Base-by-base conservation (phyloP, 2,329 filamentous ascomycete species). In the Arthroderma sp. region DNA sequence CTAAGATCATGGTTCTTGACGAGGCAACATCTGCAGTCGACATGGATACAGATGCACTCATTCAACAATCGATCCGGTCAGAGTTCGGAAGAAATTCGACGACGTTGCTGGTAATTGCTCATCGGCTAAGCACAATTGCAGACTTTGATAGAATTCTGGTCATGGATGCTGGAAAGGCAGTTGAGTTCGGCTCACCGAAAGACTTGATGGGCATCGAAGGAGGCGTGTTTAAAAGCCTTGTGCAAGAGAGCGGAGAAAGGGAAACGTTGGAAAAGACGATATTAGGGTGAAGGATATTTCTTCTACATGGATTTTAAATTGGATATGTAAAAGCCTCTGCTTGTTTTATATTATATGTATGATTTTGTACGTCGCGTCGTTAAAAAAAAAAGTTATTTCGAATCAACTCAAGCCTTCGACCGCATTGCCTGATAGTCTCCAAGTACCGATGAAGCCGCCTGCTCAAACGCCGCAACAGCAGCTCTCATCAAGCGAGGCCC, bases 1-100 rank as follows among this genome's bases (percentile, higher is more conserved):
- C 83, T 3, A 82, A 82, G 57, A 78, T 89, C 53, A 82, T 89
- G 75, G 77, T 88, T 1, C 72, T 88, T 1, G 83, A 89, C 58
- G 83, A 88, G 64, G 83, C 84, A 0, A 89, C 84, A 0, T 81
- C 76, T 3, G 82, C 83, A 0, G 82, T 88, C 2, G 83, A 87
- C 59, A 85, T 86, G 79, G 69, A 73, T 36, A 87, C 83, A 0
- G 83, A 88, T 57, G 67, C 72, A 1, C 71, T 85, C 28, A 87
- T 87, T 54, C 83, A 87, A 64, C 73, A 78, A 4, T 78, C 72
- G 42, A 86, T 87, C 53, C 72, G 82, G 22, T 77, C 82, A 55
- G 80, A 85, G 58, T 86, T 86, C 51, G 75, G 70, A 0, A 54
- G 54, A n/a, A 53, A 57, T 45, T 76, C 76, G 49, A 75, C 74